These are phyloP conservation scores for Aaosphaeria pasadenensis DNA, from an alignment of 2,329 filamentous ascomycete genomes.

Conservation along the genomic window DNA sequence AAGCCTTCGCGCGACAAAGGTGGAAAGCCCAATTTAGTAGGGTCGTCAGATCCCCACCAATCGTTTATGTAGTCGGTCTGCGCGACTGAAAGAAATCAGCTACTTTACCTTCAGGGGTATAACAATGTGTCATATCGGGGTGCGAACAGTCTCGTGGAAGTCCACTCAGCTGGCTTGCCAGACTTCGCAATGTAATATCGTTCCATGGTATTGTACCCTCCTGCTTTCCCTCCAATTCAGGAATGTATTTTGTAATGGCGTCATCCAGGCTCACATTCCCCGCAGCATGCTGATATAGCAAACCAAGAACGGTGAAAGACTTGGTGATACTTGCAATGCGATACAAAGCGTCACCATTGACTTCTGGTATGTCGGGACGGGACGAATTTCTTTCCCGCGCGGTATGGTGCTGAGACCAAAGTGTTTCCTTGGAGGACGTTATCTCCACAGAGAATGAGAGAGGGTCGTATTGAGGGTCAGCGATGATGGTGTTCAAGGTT, in stretches of 20 bases:
- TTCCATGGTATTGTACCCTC: conserved; percentile 37
- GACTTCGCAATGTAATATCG: conserved; percentile 40
- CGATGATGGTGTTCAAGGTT: conserved; percentile 20
- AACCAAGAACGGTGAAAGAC: conserved; percentile 30
- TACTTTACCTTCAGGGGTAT: conserved; percentile 18
- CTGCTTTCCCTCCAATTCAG: conserved; percentile 25
- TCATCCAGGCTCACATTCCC: conserved; percentile 35
- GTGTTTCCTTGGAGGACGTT: conserved; percentile 35
- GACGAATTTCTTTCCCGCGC: conserved; percentile 34
- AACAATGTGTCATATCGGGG: conserved; percentile 3
- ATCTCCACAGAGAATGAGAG: conserved; percentile 42
- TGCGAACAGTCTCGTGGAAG: conserved; percentile 40
- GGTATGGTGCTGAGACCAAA: conserved; percentile 40
- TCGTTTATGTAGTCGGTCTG: conserved; percentile 14
- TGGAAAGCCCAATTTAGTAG: conserved; percentile 30
- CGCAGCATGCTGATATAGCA: conserved; percentile 30
- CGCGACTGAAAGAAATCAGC: conserved; percentile 23
- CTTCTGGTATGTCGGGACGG: conserved; percentile 32
- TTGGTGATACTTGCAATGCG: conserved; percentile 40
- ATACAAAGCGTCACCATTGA: conserved; percentile 40
- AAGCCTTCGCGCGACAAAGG: conserved; percentile 30
- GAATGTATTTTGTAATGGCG: conserved; percentile 30
- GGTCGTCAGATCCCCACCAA: conserved; percentile 3
- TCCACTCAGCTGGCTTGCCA: conserved; percentile 44
- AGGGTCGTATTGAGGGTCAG: conserved; percentile 25